Evolutionary conservation across 2,329 filamentous ascomycete genomes (phyloP), one percentile per base, ranked within the genome.

Genomic region (Cladosporium velox): DNA sequence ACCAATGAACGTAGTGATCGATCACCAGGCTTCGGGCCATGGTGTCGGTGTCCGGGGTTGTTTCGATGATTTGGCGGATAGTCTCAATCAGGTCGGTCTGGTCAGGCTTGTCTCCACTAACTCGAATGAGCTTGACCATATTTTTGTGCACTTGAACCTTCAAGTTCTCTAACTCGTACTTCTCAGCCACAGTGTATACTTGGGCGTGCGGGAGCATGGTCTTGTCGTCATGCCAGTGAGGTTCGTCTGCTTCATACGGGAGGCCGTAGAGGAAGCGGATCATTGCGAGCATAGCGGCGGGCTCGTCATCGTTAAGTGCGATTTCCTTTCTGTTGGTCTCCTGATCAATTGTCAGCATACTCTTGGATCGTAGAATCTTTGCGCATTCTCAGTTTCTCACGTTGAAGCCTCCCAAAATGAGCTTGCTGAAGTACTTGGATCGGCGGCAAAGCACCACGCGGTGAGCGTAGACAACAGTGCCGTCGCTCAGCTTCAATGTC

Each of bases 251-350:
- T 15, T 2, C 4, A 21, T 59, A 49, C 85, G 78, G 2, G 91
- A 91, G 73, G 95, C 32, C 55, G 10, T 59, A 41, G 11, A 59
- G 11, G 32, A n/a, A 41, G 34, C 55, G 55, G 3, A 59, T 21
- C 21, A 59, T 38, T 7, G 55, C 32, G 8, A 59, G 5, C n/a
- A 59, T 18, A 6, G 55, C 34, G n/a, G 2, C 34, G 2, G 55
- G 34, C 11, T 59, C 21, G 11, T 59, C 55, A 18, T 26, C 55
- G 11, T 15, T 1, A 18, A 59, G 55, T 24, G 24, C n/a, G 12
- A 44, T 59, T 10, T 59, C 55, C 21, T 59, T 34, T 11, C 14
- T 34, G 0, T 21, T 30, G 10, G 28, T 35, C 52, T 55, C 52
- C 52, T 55, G 18, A 21, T 34, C 8, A 28, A 6, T 14, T 28